Base-by-base conservation (phyloP, 805 yeast species). In the Sporopachydermia quercuum region DNA sequence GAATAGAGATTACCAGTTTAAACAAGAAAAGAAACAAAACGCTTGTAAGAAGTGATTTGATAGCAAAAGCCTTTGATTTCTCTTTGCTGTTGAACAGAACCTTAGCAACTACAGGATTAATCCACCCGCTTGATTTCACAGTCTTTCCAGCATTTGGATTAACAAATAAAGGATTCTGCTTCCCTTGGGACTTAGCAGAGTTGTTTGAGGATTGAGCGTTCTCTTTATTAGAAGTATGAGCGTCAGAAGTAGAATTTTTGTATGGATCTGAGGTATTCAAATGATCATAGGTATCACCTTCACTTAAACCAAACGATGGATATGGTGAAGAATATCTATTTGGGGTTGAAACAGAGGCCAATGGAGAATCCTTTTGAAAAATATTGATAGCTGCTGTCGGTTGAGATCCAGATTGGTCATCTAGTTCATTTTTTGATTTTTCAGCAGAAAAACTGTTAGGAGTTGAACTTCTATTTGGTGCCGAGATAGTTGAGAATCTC, bases 61-160 rank as follows among this genome's bases (percentile, higher is more conserved):
- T 8, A 8, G 30, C 30, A 8, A 23, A 8, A n/a, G 13, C n/a
- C n/a, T 23, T 23, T n/a, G 30, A 23, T 23, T n/a, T 23, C 13
- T 23, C n/a, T n/a, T n/a, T 8, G 30, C n/a, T 23, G n/a, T 8
- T 8, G 13, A 23, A n/a, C 30, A 23, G 30, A n/a, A 23, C 8
- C 8, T 8, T n/a, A 8, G 8, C 30, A 8, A 23, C 30, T 8
- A n/a, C n/a, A 8, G 30, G 30, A n/a, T 23, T 23, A 3, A 33
- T 38, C 44, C n/a, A 41, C 63, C 54, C 61, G 47, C 78, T 81
- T 58, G 89, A 70, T 66, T 89, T 77, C 39, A 65, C 60, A 2
- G 71, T 56, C 57, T 16, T 35, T 37, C 91, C 70, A 3, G 91
- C 91, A 33, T 70, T 65, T 36, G n/a, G n/a, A n/a, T n/a, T n/a